Base-by-base conservation (phyloP, 371 early-diverging fungal species). In the Lichtheimia hyalospora region DNA sequence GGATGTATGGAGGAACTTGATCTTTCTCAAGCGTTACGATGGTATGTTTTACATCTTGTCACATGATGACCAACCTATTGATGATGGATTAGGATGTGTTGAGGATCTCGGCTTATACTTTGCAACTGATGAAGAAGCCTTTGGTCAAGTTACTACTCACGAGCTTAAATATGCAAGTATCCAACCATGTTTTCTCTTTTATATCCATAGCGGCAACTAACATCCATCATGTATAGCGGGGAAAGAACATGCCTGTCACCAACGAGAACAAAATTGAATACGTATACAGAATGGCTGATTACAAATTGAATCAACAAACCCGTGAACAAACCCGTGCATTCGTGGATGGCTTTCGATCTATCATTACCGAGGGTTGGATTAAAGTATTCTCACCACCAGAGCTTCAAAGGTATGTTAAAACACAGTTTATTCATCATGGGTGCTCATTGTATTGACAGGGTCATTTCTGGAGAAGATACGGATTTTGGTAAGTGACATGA, bases 281-380 rank as follows among this genome's bases (percentile, higher is more conserved):
- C 63, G 70, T 92, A 15, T 96, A 95, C 67, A 80, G 92, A 8
- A 82, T 90, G 61, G 86, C 88, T 21, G 87, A 93, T 46, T 93
- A 89, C 67, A 85, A 85, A 62, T 77, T 90, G 21, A 87, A 86
- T 52, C 86, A 84, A 62, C 84, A 87, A 64, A 85, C 94, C 28
- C 82, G 89, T 59, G 84, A 92, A 6, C 95, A 91, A 54, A 94
- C 92, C 54, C 66, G 66, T 23, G 94, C 94, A 2, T 94, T 96
- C 66, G 74, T 89, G 54, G 68, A 84, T 3, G 96, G 96, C 3
- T 84, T 85, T 62, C 71, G 78, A 16, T 67, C 79, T 5, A 84
- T 96, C 18, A 80, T 89, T 25, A 83, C 86, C 0, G 76, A 79
- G 27, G 61, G 61, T 1, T 90, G 89, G 89, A 69, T 93, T 64